Evolutionary conservation across 1,284 basidiomycete genomes (phyloP), one percentile per base, ranked within the genome.

Genomic region (Fomes fomentarius): DNA sequence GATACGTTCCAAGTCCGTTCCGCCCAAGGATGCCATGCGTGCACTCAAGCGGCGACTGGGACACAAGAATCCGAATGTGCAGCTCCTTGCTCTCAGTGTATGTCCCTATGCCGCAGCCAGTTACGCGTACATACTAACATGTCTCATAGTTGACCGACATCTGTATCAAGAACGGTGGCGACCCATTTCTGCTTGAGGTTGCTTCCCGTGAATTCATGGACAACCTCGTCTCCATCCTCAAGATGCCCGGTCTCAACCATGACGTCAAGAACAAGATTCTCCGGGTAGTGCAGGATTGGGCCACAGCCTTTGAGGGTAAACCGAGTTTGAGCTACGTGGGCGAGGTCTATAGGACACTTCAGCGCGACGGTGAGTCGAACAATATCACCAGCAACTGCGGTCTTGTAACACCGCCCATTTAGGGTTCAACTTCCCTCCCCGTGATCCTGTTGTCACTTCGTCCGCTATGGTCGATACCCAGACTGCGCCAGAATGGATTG

Each of bases 101-200:
- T 67, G 90, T 80, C 17, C 41, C 28, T 14, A 11, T 24, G 2
- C 34, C 25, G 11, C 42, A 50, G 15, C 28, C 43, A 34, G 26
- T 40, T 31, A 43, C 25, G 35, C 47, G 43, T 33, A 44, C 54
- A 42, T 51, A 25, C 9, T 48, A 24, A 64, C 52, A 26, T 34
- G 26, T 55, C 47, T 57, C 50, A 57, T 61, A 95, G 92, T 78
- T 98, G 46, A 88, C 93, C 47, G 97, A 99, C 74, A 82, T 90
- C 11, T 97, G 94, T 66, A 85, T 99, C 73, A 99, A 99, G 87
- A 99, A 99, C 67, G 94, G 94, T 10, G 97, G 97, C 0, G 94
- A 98, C 63, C 85, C 87, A 51, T 99, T 99, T 67, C 76, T 99
- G 41, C 72, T 72, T 2, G 93, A 96, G 68, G 75, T 96, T 45